Percentiles rank a stretch among this genome's conserved stretches.
Evolutionary conservation across 495 filamentous ascomycete genomes (phyloP).

Genomic region (Aspergillus indologenus): DNA sequence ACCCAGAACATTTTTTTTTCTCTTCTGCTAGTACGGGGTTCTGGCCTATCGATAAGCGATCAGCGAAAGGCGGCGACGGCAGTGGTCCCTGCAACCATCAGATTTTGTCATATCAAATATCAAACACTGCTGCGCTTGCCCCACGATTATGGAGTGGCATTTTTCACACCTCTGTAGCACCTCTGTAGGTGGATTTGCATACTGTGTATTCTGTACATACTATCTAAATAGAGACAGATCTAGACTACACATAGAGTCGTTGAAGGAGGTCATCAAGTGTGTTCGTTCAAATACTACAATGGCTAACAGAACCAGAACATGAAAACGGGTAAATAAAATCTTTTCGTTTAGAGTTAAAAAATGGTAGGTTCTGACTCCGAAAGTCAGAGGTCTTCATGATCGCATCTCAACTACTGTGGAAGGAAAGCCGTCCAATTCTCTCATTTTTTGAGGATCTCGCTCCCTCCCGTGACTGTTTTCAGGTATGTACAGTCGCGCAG

Average conservation of each 20-base stretch:
- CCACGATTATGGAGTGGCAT: too few relatives aligned
- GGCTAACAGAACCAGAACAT: neutral
- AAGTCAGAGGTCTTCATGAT: constrained; percentile 43
- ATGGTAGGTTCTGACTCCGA: constrained; percentile 28
- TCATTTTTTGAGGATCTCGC: constrained; percentile 40
- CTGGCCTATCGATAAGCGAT: constrained; percentile 46
- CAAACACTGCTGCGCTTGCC: too few relatives aligned
- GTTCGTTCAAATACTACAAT: too few relatives aligned
- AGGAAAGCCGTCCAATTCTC: constrained; percentile 43
- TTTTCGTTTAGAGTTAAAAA: constrained; percentile 9
- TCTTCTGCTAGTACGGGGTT: constrained; percentile 3
- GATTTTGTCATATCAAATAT: constrained; percentile 1
- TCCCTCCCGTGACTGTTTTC: constrained; percentile 42
- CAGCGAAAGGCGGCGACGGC: neutral
- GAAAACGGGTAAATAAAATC: neutral
- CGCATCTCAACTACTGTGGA: constrained; percentile 46
- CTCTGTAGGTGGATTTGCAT: too few relatives aligned
- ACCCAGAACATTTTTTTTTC: constrained; percentile 44
- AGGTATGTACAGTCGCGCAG: constrained; percentile 46
- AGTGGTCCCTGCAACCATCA: too few relatives aligned
- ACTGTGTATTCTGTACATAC: too few relatives aligned
- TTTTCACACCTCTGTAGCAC: too few relatives aligned
- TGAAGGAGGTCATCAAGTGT: too few relatives aligned
- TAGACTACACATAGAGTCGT: too few relatives aligned
- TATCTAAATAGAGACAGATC: too few relatives aligned